A percentile compares a stretch with the other conserved stretches of the same genome.
Evolutionary conservation across 2,329 filamentous ascomycete species (phyloP).

Genomic region (Aspergillus nomiae): DNA sequence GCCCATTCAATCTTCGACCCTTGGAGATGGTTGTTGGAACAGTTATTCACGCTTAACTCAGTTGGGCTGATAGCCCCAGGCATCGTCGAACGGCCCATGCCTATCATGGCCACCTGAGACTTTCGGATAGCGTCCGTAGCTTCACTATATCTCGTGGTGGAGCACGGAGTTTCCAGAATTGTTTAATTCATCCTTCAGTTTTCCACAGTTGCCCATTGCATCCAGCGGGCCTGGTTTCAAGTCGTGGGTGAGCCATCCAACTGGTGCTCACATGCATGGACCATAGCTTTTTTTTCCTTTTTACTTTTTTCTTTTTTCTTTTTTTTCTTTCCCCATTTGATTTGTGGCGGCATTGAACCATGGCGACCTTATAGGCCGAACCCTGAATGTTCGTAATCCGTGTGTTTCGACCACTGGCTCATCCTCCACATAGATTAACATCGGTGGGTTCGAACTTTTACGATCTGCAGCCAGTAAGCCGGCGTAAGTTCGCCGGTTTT

Average conservation of each 20-base stretch:
- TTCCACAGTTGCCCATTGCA: background rate
- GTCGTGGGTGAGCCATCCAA: background rate
- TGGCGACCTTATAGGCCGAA: background rate
- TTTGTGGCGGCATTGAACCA: background rate
- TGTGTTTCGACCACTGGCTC: background rate
- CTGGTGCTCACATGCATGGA: background rate
- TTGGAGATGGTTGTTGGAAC: conserved; percentile 5
- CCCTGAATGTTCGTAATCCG: background rate
- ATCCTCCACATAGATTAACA: conserved; percentile 1
- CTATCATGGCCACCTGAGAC: background rate
- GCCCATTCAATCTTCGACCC: conserved; percentile 7
- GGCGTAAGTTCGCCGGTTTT: background rate
- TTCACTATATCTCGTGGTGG: background rate
- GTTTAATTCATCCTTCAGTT: background rate
- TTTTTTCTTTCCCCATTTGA: background rate
- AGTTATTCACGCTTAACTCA: conserved; percentile 6
- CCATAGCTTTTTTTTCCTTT: background rate
- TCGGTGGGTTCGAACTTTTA: conserved; percentile 1
- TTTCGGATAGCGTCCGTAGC: background rate
- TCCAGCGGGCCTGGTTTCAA: background rate
- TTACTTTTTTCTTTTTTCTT: background rate
- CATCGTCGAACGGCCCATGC: background rate
- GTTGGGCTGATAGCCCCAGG: background rate
- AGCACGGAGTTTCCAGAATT: background rate
- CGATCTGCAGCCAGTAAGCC: background rate